A percentile compares a stretch with the other conserved stretches of the same genome.
Conservation (phyloP, 192 early-diverging fungal genomes). For the Kickxella alabastrina region DNA sequence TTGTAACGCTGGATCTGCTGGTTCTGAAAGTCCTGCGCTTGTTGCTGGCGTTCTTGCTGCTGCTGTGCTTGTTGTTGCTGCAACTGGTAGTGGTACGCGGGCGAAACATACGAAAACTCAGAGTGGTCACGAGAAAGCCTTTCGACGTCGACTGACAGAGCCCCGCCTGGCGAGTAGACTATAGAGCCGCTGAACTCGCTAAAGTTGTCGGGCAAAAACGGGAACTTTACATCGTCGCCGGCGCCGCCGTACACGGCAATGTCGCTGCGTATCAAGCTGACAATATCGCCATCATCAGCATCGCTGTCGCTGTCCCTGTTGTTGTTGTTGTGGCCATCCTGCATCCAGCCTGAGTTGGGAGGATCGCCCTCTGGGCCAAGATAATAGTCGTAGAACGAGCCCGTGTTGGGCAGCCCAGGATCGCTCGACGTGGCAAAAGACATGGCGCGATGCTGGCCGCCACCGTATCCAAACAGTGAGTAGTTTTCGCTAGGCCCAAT, state of each 20-base stretch:
- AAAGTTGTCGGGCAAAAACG: conserved; percentile 40
- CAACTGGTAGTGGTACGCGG: background rate
- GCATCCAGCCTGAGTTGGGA: conserved; percentile 8
- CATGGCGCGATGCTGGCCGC: conserved; percentile 11
- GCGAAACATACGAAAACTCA: conserved; percentile 10
- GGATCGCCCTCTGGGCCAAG: conserved; percentile 9
- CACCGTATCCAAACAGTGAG: background rate
- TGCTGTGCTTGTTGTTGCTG: background rate
- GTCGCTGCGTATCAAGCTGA: conserved; percentile 38
- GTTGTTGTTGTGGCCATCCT: background rate
- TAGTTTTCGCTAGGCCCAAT: conserved; percentile 23
- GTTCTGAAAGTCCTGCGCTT: conserved; percentile 1
- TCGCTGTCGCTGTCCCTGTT: conserved; percentile 1
- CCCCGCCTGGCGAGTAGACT: conserved; percentile 25
- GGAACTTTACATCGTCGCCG: conserved; percentile 46
- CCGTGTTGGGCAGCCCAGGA: conserved; percentile 26
- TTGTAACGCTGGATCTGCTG: background rate
- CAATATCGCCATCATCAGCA: conserved; percentile 19
- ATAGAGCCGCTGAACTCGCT: conserved; percentile 39
- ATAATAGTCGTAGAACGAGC: conserved; percentile 34
- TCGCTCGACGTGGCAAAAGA: conserved; percentile 39
- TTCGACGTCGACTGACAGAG: conserved; percentile 8
- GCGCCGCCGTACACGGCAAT: conserved; percentile 42
- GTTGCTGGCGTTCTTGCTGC: background rate
- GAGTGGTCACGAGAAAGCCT: conserved; percentile 12